Conservation (phyloP, 139 green algal genomes). For the Spirogloea muscicola region DNA sequence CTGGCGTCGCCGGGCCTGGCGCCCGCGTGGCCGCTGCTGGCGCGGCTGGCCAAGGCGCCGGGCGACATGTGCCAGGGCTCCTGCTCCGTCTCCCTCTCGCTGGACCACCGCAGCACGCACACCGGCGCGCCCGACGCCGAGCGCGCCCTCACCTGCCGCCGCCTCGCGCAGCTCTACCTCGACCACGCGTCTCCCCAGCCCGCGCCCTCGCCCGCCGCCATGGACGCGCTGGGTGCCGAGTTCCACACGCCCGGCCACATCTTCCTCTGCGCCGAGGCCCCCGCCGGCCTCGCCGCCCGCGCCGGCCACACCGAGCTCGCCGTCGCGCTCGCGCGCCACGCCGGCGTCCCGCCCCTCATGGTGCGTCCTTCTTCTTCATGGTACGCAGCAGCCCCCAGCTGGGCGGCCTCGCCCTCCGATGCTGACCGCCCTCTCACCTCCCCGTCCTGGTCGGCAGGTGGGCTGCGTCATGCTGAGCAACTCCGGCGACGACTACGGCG, state of each 20-base stretch:
- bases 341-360: conserved; percentile 42
- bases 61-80: conserved; percentile 41
- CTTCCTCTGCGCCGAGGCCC: conserved; percentile 41
- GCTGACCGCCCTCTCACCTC: no score
- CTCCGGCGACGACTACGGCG: conserved; percentile 26
- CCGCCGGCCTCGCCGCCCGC: conserved; percentile 5
- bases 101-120: conserved; percentile 40
- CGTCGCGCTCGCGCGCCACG: conserved; percentile 21
- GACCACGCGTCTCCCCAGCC: not conserved
- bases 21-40: not conserved
- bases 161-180: conserved; percentile 39
- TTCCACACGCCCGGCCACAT: conserved; percentile 49
- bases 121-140: conserved; percentile 46
- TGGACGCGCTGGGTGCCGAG: conserved; percentile 26
- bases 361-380: no score
- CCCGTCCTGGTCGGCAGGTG: no score
- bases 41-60: conserved; percentile 19
- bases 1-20: not conserved
- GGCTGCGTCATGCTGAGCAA: conserved; percentile 46
- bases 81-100: conserved; percentile 37
- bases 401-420: no score
- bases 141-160: conserved; percentile 37
- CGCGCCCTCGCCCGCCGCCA: no score
- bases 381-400: no score
- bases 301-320: conserved; percentile 46